Percentiles rank a stretch among this genome's conserved stretches.
Conservation (phyloP, 2,329 filamentous ascomycete genomes). For the Daldinia eschscholtzii region DNA sequence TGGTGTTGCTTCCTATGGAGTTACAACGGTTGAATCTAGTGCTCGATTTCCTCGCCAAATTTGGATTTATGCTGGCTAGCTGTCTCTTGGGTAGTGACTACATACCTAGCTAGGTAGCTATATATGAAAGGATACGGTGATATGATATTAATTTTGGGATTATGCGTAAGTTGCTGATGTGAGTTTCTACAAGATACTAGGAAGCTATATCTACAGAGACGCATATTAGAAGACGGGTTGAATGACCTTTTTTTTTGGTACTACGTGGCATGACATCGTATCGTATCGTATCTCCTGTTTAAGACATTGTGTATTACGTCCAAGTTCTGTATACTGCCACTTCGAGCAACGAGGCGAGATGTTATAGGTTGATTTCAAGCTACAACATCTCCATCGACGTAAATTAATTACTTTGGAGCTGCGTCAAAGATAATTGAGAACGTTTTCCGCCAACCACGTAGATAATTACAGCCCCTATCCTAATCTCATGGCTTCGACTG, state of each 20-base stretch:
- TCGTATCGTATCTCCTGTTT: too few relatives aligned
- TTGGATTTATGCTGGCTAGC: not conserved
- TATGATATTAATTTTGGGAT: not conserved
- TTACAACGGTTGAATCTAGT: constrained; percentile 8
- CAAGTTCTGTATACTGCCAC: too few relatives aligned
- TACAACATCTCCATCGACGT: too few relatives aligned
- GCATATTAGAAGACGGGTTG: too few relatives aligned
- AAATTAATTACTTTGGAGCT: too few relatives aligned
- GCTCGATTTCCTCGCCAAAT: not conserved
- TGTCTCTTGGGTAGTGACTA: not conserved
- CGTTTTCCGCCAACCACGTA: too few relatives aligned
- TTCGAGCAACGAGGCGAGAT: too few relatives aligned
- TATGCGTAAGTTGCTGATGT: not conserved
- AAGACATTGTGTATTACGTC: too few relatives aligned
- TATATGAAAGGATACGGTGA: constrained; percentile 1
- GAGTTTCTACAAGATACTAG: not conserved
- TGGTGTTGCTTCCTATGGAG: constrained; percentile 25
- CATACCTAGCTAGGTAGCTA: not conserved
- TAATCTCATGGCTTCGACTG: too few relatives aligned
- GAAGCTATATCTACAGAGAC: not conserved
- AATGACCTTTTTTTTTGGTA: not conserved
- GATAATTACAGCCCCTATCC: too few relatives aligned
- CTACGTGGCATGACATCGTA: not conserved
- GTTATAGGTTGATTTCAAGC: too few relatives aligned
- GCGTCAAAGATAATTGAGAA: too few relatives aligned